Evolutionary conservation across 345 rosid genomes (phyloP).

Genomic region (Conringia planisiliqua): DNA sequence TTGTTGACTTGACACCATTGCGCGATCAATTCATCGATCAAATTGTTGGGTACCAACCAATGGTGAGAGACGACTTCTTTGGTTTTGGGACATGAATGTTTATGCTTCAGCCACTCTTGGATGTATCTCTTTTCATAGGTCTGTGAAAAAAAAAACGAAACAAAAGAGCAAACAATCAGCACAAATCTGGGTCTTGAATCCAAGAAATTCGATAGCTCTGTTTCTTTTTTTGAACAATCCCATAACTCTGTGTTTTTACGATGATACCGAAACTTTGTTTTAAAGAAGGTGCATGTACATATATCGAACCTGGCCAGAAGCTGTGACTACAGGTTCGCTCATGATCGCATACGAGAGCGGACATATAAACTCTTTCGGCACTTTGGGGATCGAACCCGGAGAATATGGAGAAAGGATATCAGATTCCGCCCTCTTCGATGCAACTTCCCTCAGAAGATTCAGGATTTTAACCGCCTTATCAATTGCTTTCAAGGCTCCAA

Average conservation of each 20-base stretch:
- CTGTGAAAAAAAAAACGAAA: too few species aligned
- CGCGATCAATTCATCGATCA: too few species aligned
- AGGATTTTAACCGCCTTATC: conserved; percentile 39
- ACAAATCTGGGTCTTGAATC: background rate
- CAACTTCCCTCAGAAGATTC: conserved; percentile 28
- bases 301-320: conserved; percentile 53
- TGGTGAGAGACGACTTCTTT: too few species aligned
- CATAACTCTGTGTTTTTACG: too few species aligned
- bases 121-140: too few species aligned
- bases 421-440: conserved; percentile 10
- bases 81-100: too few species aligned
- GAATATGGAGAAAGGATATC: background rate
- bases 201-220: conserved; percentile 2
- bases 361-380: conserved; percentile 23
- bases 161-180: background rate
- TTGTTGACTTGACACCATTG: too few species aligned
- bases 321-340: conserved; percentile 55
- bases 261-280: too few species aligned
- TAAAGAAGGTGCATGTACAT: background rate
- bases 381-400: background rate
- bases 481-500: conserved; percentile 20
- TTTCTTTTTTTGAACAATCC: too few species aligned
- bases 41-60: too few species aligned
- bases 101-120: too few species aligned
- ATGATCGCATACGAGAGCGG: conserved; percentile 9